Conservation (phyloP, 176 grass and related monocot species). For the Avena eriantha region DNA sequence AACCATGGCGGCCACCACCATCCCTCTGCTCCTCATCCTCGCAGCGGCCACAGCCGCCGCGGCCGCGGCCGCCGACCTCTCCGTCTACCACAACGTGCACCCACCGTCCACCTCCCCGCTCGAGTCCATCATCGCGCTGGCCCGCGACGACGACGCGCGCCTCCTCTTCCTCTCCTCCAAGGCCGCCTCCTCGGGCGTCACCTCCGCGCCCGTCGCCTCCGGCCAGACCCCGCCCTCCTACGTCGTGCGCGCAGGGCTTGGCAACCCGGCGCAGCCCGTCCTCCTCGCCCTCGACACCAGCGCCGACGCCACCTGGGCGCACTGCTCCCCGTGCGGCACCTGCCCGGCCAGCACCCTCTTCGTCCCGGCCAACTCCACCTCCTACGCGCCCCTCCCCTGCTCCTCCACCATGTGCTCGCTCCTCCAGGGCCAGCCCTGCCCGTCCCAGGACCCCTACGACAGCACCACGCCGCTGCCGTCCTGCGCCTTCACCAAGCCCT, state of each 20-base stretch:
- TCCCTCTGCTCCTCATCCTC: too few species aligned
- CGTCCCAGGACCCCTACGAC: constrained; percentile 32
- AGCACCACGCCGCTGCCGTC: constrained; percentile 40
- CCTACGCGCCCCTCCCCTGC: constrained; percentile 74
- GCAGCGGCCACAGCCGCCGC: too few species aligned
- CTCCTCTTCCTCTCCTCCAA: constrained; percentile 77
- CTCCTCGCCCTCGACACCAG: constrained; percentile 91
- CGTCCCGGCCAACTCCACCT: constrained; percentile 75
- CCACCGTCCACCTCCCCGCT: constrained; percentile 65
- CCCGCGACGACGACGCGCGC: constrained; percentile 69
- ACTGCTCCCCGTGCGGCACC: constrained; percentile 80
- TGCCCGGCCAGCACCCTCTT: constrained; percentile 68
- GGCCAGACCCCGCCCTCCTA: constrained; percentile 89
- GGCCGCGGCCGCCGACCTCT: constrained; percentile 41
- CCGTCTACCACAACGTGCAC: constrained; percentile 70
- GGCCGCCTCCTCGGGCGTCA: constrained; percentile 43
- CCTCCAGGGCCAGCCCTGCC: constrained; percentile 71
- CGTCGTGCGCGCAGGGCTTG: constrained; percentile 74
- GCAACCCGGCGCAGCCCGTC: constrained; percentile 67
- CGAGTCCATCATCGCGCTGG: constrained; percentile 68
- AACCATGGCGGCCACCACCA: too few species aligned
- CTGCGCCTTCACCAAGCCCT: constrained; percentile 72
- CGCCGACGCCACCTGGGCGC: constrained; percentile 86
- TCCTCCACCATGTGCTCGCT: constrained; percentile 74
- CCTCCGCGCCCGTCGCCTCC: constrained; percentile 81